A percentile compares a stretch with the other conserved stretches of the same genome.
Evolutionary conservation across 805 yeast genomes (phyloP).

Genomic region (Ogataea populi-albae): DNA sequence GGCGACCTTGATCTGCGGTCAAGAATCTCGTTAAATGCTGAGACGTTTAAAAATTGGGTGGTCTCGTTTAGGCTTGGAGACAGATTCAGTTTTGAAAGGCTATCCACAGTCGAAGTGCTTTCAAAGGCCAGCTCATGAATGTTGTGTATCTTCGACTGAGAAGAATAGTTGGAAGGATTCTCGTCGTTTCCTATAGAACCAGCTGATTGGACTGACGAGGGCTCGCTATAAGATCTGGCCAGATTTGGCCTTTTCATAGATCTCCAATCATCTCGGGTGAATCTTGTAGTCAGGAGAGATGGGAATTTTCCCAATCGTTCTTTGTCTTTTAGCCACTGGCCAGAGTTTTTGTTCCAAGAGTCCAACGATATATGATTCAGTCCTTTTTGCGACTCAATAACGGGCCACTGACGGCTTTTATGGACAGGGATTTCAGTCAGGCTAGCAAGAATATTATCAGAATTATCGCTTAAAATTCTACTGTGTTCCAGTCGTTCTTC

Average conservation of each 20-base stretch:
- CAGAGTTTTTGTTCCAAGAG: slow-evolving; percentile 26
- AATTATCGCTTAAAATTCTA: neutral
- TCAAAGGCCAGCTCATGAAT: too few species aligned
- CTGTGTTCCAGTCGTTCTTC: slow-evolving; percentile 7
- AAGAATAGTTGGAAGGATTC: too few species aligned
- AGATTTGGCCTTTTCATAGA: slow-evolving; percentile 11
- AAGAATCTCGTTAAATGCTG: too few species aligned
- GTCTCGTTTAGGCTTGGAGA: too few species aligned
- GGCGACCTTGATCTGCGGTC: too few species aligned
- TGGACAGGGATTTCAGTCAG: slow-evolving; percentile 24
- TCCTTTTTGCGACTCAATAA: slow-evolving; percentile 7
- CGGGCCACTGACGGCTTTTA: slow-evolving; percentile 16
- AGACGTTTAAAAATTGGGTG: too few species aligned
- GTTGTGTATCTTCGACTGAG: too few species aligned
- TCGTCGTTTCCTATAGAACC: too few species aligned
- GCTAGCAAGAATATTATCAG: slow-evolving; percentile 13
- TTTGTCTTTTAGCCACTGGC: slow-evolving; percentile 22
- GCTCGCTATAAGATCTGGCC: slow-evolving; percentile 21
- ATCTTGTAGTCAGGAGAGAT: slow-evolving; percentile 7
- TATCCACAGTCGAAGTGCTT: too few species aligned
- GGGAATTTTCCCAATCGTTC: slow-evolving; percentile 19
- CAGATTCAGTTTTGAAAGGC: too few species aligned
- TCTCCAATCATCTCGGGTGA: neutral
- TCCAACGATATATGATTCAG: slow-evolving; percentile 28
- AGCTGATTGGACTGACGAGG: slow-evolving; percentile 16